phyloP scores from a whole-genome alignment of 2,329 filamentous ascomycete genomes.

The Neofusicoccum cordaticola region DNA sequence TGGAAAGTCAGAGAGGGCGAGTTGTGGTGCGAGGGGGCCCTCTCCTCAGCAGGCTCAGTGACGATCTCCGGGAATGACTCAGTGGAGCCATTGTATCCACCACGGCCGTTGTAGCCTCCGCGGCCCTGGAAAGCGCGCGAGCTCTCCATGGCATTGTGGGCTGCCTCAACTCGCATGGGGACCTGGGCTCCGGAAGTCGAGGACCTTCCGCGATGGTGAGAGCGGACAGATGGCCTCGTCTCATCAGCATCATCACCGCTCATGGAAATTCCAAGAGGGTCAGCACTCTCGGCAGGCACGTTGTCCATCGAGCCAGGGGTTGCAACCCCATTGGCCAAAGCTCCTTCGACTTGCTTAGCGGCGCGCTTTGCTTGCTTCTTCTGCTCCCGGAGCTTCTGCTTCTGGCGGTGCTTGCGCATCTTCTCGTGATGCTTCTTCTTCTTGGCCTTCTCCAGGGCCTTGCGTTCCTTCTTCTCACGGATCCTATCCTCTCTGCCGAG shows the following conservation, averaged over 20 bases:
- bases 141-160: constrained; percentile 23
- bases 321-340: constrained; percentile 18
- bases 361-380: constrained; percentile 34
- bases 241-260: constrained; percentile 9
- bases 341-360: constrained; percentile 14
- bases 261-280: constrained; percentile 14
- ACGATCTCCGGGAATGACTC: constrained; percentile 20
- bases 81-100: constrained; percentile 30
- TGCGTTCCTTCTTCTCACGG: constrained; percentile 37
- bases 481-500: constrained; percentile 46
- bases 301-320: constrained; percentile 15
- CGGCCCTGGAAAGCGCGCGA: constrained; percentile 28
- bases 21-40: background rate
- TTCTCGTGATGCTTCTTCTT: constrained; percentile 39
- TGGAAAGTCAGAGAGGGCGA: constrained; percentile 12
- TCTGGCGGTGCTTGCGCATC: constrained; percentile 35
- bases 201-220: constrained; percentile 11
- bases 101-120: constrained; percentile 34
- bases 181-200: constrained; percentile 9
- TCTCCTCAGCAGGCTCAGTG: background rate
- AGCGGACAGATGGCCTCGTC: constrained; percentile 1
- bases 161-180: constrained; percentile 9
- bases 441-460: constrained; percentile 33
- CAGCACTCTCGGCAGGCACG: background rate
- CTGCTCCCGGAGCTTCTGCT: constrained; percentile 36